Evolutionary conservation across 2,329 filamentous ascomycete genomes (phyloP).

Genomic region (Pseudopyricularia cyperi): DNA sequence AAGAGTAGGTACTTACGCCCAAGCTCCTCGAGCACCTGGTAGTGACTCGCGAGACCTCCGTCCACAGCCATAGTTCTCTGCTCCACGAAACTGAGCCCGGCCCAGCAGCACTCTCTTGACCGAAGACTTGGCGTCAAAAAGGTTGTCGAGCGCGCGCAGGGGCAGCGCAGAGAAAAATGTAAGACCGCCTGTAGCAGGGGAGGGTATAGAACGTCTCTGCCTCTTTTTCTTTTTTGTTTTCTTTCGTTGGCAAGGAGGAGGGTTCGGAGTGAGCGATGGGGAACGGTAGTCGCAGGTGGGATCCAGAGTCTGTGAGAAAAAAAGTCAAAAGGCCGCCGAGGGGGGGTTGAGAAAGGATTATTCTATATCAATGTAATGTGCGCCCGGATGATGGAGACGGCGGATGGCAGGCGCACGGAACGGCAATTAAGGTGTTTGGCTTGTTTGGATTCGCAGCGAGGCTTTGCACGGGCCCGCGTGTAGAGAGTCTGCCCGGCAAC

Average conservation of each 20-base stretch:
- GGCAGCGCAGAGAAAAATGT: neutral
- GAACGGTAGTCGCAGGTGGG: neutral
- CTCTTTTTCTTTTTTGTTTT: no score
- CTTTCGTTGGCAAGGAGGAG: neutral
- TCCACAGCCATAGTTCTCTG: slow-evolving; percentile 1
- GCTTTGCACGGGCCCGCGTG: neutral
- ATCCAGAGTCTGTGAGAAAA: neutral
- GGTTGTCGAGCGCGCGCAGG: neutral
- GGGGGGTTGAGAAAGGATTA: neutral
- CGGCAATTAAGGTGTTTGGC: neutral
- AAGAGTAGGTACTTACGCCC: slow-evolving; percentile 57
- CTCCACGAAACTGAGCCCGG: neutral
- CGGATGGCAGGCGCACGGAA: neutral
- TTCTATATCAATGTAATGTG: neutral
- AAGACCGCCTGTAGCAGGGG: neutral
- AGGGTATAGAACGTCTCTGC: neutral
- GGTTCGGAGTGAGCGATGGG: neutral
- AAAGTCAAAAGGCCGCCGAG: neutral
- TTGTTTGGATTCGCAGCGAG: neutral
- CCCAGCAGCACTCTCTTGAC: neutral
- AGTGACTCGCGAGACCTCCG: slow-evolving; percentile 56
- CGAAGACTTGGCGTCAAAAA: neutral
- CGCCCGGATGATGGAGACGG: neutral
- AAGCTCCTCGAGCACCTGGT: slow-evolving; percentile 91
- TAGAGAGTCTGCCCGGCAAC: neutral